Conservation (phyloP, 2,329 filamentous ascomycete species). For the Onygenales sp. region DNA sequence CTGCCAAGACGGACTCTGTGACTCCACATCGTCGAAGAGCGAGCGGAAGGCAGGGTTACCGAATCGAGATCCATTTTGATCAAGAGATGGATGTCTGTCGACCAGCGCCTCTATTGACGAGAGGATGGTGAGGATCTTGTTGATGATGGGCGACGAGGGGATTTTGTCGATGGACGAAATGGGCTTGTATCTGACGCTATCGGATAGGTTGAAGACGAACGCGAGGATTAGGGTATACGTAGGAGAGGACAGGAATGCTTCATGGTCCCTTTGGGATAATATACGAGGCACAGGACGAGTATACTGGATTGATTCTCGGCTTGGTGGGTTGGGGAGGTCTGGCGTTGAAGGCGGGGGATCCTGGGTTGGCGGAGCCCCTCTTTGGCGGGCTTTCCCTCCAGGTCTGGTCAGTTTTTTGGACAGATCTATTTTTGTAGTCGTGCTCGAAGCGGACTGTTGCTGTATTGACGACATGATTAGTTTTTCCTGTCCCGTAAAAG, state of each 20-base stretch:
- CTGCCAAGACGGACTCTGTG: constrained; percentile 34
- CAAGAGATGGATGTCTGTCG: constrained; percentile 63
- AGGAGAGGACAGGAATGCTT: constrained; percentile 67
- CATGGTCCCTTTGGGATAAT: constrained; percentile 68
- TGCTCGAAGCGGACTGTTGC: constrained; percentile 5
- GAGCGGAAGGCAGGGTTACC: constrained; percentile 85
- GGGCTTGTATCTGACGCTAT: constrained; percentile 63
- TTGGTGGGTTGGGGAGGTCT: constrained; percentile 57
- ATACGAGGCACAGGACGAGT: constrained; percentile 66
- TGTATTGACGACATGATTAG: constrained; percentile 12
- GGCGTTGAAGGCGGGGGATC: constrained; percentile 67
- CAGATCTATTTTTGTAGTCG: constrained; percentile 22
- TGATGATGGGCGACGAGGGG: constrained; percentile 48
- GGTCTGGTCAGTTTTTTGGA: constrained; percentile 30
- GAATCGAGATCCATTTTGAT: constrained; percentile 82
- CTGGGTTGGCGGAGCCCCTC: constrained; percentile 16
- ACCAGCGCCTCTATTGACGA: constrained; percentile 60
- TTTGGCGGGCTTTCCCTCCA: constrained; percentile 24
- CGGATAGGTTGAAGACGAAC: constrained; percentile 80
- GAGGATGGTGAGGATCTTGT: constrained; percentile 59
- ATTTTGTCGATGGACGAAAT: constrained; percentile 49
- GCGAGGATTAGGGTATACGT: constrained; percentile 67
- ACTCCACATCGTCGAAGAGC: constrained; percentile 52
- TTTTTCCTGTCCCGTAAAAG: no score
- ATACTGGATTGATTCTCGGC: constrained; percentile 52